Percentiles rank a stretch among this genome's conserved stretches.
phyloP scores from a whole-genome alignment of 2,329 filamentous ascomycete genomes.

The Epichloe typhina region DNA sequence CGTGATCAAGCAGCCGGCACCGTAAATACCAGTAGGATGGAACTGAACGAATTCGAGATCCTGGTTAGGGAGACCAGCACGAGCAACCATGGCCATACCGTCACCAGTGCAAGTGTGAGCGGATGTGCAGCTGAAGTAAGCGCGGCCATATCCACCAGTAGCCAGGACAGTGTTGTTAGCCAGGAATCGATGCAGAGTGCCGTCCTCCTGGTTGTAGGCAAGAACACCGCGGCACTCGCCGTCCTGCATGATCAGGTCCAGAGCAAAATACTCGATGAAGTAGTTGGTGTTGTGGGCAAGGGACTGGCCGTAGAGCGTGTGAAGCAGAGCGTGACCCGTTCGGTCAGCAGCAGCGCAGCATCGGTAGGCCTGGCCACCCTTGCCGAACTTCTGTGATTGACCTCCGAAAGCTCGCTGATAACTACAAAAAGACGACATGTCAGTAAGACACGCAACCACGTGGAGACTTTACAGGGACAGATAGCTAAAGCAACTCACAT shows the following conservation, averaged over 20 bases:
- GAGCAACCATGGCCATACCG: slow-evolving; percentile 98
- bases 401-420: slow-evolving; percentile 99
- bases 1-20: slow-evolving; percentile 93
- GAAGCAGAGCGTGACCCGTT: slow-evolving; percentile 92
- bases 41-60: slow-evolving; percentile 99
- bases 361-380: slow-evolving; percentile 95
- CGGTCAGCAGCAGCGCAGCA: slow-evolving; percentile 93
- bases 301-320: slow-evolving; percentile 97
- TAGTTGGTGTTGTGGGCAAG: slow-evolving; percentile 98
- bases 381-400: slow-evolving; percentile 87
- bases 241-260: slow-evolving; percentile 95
- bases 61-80: slow-evolving; percentile 90
- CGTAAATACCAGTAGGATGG: slow-evolving; percentile 98
- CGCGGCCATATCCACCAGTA: slow-evolving; percentile 92
- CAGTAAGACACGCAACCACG: neutral
- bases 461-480: neutral
- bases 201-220: slow-evolving; percentile 97
- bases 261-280: slow-evolving; percentile 98
- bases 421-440: slow-evolving; percentile 26
- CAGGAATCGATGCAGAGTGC: slow-evolving; percentile 91
- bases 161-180: slow-evolving; percentile 94
- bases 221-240: slow-evolving; percentile 93
- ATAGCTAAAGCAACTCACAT: slow-evolving; percentile 46
- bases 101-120: slow-evolving; percentile 98
- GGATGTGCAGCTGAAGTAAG: slow-evolving; percentile 97